Conservation (phyloP, 1,139 yeast genomes). For the Lipomyces yarrowii region DNA sequence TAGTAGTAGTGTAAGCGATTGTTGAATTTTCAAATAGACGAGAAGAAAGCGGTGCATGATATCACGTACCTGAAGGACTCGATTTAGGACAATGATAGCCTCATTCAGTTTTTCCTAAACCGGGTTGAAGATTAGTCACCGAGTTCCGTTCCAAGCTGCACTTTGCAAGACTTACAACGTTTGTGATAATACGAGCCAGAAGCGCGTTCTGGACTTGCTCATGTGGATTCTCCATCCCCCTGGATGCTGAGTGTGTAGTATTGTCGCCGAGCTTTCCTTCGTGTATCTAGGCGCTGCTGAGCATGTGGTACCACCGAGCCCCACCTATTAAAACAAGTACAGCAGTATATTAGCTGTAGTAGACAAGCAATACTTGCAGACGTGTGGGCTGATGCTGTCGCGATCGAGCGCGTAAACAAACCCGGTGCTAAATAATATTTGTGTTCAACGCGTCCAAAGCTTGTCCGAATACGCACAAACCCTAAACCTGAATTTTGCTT, state of each 20-base stretch:
- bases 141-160: too few relatives aligned
- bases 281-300: too few relatives aligned
- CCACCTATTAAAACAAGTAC: too few relatives aligned
- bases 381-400: too few relatives aligned
- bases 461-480: too few relatives aligned
- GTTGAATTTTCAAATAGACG: not conserved
- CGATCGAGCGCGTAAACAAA: too few relatives aligned
- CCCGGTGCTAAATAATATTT: too few relatives aligned
- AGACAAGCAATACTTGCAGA: not conserved
- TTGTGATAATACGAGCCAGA: conserved; percentile 72
- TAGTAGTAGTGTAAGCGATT: conserved; percentile 21
- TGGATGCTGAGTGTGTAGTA: not conserved
- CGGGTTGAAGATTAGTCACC: not conserved
- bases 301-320: too few relatives aligned
- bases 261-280: not conserved
- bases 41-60: not conserved
- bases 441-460: too few relatives aligned
- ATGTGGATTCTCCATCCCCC: conserved; percentile 86
- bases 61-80: conserved; percentile 52
- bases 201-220: conserved; percentile 83
- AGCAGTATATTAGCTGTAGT: not conserved
- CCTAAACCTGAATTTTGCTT: too few relatives aligned
- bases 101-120: conserved; percentile 65
- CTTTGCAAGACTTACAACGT: conserved; percentile 56
- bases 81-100: conserved; percentile 66